A percentile compares a stretch with the other conserved stretches of the same genome.
Conservation (phyloP, 2,329 filamentous ascomycete genomes). For the Lizonia empirigonia region DNA sequence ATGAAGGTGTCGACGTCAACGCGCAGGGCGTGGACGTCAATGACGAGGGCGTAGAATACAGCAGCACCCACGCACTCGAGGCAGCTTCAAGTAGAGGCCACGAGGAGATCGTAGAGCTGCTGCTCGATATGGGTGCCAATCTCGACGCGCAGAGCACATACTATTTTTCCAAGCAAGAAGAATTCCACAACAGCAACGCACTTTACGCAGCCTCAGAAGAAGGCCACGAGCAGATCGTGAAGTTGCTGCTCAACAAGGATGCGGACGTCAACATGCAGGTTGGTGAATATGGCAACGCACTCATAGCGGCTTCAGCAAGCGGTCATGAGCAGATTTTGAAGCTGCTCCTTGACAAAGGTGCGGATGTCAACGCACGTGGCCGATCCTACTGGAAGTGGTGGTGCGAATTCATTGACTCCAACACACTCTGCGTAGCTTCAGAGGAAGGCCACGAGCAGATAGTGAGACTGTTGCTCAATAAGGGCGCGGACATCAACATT, state of each 20-base stretch:
- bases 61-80: neutral
- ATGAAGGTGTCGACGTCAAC: conserved; percentile 6
- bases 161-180: neutral
- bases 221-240: conserved; percentile 13
- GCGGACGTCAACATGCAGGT: neutral
- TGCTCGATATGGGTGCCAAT: neutral
- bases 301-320: neutral
- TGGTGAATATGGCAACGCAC: neutral
- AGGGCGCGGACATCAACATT: neutral
- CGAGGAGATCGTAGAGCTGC: neutral
- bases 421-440: neutral
- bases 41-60: neutral
- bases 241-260: conserved; percentile 3
- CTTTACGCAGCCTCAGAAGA: conserved; percentile 2
- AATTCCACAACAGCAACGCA: neutral
- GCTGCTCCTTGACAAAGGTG: neutral
- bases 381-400: neutral
- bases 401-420: neutral
- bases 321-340: neutral
- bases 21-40: neutral
- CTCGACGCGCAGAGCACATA: neutral
- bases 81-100: neutral
- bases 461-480: neutral
- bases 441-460: neutral
- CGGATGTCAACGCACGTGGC: neutral